A percentile compares a stretch with the other conserved stretches of the same genome.
phyloP scores from a whole-genome alignment of 768 basidiomycete genomes.

The Suillus weaverae region DNA sequence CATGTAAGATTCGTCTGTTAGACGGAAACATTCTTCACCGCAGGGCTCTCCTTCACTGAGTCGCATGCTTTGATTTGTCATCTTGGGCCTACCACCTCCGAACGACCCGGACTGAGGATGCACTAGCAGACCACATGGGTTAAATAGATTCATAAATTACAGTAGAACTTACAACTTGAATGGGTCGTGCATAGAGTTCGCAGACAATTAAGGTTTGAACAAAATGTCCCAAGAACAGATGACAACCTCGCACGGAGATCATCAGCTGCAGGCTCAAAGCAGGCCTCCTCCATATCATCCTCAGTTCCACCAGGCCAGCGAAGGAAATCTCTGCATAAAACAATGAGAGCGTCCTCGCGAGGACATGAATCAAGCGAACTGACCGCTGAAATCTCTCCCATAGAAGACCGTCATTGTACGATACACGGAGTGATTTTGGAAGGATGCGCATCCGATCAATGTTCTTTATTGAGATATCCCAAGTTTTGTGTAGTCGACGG shows the following conservation, averaged over 20 bases:
- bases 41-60: constrained; percentile 31
- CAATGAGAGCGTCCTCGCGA: not conserved
- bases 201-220: constrained; percentile 47
- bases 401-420: constrained; percentile 37
- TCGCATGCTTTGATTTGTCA: constrained; percentile 24
- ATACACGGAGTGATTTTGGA: constrained; percentile 18
- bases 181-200: constrained; percentile 42
- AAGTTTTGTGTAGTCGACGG: constrained; percentile 34
- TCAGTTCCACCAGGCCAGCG: constrained; percentile 35
- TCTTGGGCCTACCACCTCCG: constrained; percentile 17
- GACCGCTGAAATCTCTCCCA: constrained; percentile 47
- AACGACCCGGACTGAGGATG: not conserved
- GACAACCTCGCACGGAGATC: constrained; percentile 35
- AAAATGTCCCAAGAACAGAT: constrained; percentile 39
- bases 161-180: constrained; percentile 18
- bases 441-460: constrained; percentile 38
- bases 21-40: constrained; percentile 32
- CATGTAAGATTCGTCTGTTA: constrained; percentile 14
- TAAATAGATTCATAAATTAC: not conserved
- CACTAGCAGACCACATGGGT: not conserved
- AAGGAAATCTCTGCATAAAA: constrained; percentile 36
- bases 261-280: constrained; percentile 18
- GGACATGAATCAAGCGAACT: not conserved
- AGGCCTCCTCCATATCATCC: not conserved
- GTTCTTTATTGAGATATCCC: constrained; percentile 32